Evolutionary conservation across 176 grass and related monocot species (phyloP).

Genomic region (Dactylis glomerata): DNA sequence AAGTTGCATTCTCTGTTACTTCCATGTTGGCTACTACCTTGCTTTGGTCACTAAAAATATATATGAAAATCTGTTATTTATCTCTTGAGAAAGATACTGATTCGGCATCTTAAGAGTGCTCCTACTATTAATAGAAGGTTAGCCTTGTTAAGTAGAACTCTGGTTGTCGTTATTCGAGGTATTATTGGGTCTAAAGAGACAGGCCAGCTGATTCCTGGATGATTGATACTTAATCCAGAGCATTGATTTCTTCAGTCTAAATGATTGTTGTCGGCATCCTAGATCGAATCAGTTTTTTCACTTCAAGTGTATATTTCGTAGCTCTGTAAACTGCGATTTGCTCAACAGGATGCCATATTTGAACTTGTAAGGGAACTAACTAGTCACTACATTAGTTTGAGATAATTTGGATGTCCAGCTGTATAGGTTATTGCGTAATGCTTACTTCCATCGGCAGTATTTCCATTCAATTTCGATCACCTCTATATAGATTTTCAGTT

Average conservation of each 20-base stretch:
- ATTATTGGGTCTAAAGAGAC: not conserved
- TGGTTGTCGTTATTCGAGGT: not conserved
- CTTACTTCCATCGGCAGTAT: not conserved
- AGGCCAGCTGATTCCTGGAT: not conserved
- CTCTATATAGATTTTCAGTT: not conserved
- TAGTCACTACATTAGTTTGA: not conserved
- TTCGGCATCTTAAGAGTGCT: not conserved
- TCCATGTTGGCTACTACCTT: not conserved
- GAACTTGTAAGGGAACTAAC: not conserved
- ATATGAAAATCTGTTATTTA: not conserved
- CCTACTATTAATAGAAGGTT: not conserved
- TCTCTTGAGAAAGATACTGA: not conserved
- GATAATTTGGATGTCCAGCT: not conserved
- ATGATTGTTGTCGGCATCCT: not conserved
- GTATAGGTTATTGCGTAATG: not conserved
- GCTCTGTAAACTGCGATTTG: not conserved
- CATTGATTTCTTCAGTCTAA: not conserved
- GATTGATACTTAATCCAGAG: not conserved
- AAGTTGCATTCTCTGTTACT: not conserved
- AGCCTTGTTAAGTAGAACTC: not conserved
- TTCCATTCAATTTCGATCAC: not conserved
- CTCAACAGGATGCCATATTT: not conserved
- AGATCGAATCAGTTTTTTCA: not conserved
- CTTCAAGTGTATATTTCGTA: not conserved
- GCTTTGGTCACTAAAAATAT: not conserved